Evolutionary conservation across 2,329 filamentous ascomycete species (phyloP).

Genomic region (Apiospora sp.): DNA sequence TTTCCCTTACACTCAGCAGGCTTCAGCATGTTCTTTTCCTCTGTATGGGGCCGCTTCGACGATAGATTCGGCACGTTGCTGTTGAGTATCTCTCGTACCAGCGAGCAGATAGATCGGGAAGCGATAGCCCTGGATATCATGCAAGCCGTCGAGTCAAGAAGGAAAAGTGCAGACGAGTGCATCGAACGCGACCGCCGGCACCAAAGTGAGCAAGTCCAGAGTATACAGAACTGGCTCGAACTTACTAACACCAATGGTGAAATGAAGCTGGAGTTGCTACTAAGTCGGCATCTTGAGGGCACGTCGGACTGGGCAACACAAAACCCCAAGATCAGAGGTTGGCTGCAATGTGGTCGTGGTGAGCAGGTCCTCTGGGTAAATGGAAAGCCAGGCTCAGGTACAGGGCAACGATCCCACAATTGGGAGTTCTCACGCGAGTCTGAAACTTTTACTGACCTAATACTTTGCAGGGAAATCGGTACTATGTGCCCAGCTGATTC

Average conservation of each 20-base stretch:
- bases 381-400: neutral
- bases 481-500: neutral
- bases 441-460: neutral
- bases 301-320: neutral
- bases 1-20: no score
- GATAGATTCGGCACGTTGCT: neutral
- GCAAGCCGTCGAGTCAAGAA: neutral
- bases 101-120: neutral
- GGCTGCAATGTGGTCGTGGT: neutral
- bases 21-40: neutral
- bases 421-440: no score
- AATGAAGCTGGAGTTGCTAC: neutral
- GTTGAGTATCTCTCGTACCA: neutral
- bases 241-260: neutral
- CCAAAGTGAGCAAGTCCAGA: neutral
- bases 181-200: neutral
- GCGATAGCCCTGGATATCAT: neutral
- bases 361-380: neutral
- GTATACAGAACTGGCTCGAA: neutral
- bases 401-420: neutral
- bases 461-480: neutral
- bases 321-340: neutral
- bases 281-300: neutral
- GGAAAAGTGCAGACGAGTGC: neutral
- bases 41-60: neutral